These are phyloP conservation scores for Auricularia sp. DNA, from an alignment of 768 basidiomycete species.

Conservation along the genomic window DNA sequence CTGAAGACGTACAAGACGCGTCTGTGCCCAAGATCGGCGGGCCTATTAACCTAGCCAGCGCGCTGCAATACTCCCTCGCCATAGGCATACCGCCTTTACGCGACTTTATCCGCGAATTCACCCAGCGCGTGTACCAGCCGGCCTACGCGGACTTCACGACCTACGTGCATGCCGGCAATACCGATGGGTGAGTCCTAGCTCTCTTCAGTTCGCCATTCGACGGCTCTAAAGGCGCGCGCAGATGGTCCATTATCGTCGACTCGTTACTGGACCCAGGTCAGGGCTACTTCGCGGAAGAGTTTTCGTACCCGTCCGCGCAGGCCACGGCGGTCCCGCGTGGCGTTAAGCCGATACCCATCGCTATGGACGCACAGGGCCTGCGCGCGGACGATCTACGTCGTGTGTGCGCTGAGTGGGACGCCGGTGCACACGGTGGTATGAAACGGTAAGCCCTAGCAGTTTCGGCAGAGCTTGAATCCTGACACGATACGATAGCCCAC, in stretches of 20 bases:
- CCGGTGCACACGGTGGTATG: slow-evolving; percentile 38
- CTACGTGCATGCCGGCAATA: slow-evolving; percentile 57
- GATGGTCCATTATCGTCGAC: slow-evolving; percentile 19
- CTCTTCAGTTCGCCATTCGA: background rate
- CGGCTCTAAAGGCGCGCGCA: background rate
- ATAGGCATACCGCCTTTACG: slow-evolving; percentile 49
- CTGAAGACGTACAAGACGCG: background rate
- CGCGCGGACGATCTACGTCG: slow-evolving; percentile 48
- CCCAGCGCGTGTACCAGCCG: slow-evolving; percentile 35
- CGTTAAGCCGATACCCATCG: slow-evolving; percentile 41
- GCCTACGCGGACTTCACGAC: slow-evolving; percentile 51
- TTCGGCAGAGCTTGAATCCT: too few species aligned
- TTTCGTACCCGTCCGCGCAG: slow-evolving; percentile 61
- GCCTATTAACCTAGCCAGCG: slow-evolving; percentile 50
- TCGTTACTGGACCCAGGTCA: slow-evolving; percentile 62
- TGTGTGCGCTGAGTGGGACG: slow-evolving; percentile 58
- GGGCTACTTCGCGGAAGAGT: slow-evolving; percentile 50
- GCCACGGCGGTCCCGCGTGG: slow-evolving; percentile 26
- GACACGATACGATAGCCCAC: slow-evolving; percentile 34
- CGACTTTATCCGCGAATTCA: slow-evolving; percentile 47
- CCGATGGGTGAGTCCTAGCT: slow-evolving; percentile 37
- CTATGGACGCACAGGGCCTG: slow-evolving; percentile 66
- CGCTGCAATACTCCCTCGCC: slow-evolving; percentile 57
- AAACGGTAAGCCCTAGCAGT: slow-evolving; percentile 31
- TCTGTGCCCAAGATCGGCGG: slow-evolving; percentile 54